A percentile compares a stretch with the other conserved stretches of the same genome.
Conservation (phyloP, 805 yeast genomes). For the Scheffersomyces spartinae region DNA sequence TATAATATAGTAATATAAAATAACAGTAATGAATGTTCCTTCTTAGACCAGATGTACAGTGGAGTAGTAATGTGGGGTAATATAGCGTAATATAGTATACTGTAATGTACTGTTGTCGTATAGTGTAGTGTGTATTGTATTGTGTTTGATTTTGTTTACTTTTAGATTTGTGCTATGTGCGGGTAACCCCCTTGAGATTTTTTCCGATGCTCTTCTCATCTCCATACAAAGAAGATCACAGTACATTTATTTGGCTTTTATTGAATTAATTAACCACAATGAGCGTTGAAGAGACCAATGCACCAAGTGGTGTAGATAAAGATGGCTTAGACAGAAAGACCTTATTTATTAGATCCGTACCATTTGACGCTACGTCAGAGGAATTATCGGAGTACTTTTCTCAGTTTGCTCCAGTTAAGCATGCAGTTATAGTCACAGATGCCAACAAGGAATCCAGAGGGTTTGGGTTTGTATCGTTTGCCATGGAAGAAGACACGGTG, state of each 20-base stretch:
- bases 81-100: no score
- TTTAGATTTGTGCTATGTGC: slow-evolving; percentile 2
- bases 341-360: slow-evolving; percentile 78
- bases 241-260: not conserved
- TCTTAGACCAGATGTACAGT: no score
- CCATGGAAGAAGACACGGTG: slow-evolving; percentile 71
- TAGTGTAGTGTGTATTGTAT: no score
- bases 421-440: slow-evolving; percentile 84
- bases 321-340: slow-evolving; percentile 46
- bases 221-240: not conserved
- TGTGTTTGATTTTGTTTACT: slow-evolving; percentile 1
- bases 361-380: slow-evolving; percentile 70
- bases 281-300: slow-evolving; percentile 1
- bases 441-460: slow-evolving; percentile 72
- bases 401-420: slow-evolving; percentile 88
- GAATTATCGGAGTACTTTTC: slow-evolving; percentile 78
- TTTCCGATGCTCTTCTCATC: slow-evolving; percentile 1
- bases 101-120: no score
- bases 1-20: slow-evolving; percentile 1
- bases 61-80: no score
- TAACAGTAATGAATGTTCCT: slow-evolving; percentile 2
- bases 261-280: not conserved
- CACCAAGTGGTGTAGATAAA: slow-evolving; percentile 6
- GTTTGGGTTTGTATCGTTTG: slow-evolving; percentile 90
- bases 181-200: slow-evolving; percentile 2